A percentile compares a stretch with the other conserved stretches of the same genome.
Evolutionary conservation across 2,329 filamentous ascomycete species (phyloP).

Genomic region (Metarhizium brunneum): DNA sequence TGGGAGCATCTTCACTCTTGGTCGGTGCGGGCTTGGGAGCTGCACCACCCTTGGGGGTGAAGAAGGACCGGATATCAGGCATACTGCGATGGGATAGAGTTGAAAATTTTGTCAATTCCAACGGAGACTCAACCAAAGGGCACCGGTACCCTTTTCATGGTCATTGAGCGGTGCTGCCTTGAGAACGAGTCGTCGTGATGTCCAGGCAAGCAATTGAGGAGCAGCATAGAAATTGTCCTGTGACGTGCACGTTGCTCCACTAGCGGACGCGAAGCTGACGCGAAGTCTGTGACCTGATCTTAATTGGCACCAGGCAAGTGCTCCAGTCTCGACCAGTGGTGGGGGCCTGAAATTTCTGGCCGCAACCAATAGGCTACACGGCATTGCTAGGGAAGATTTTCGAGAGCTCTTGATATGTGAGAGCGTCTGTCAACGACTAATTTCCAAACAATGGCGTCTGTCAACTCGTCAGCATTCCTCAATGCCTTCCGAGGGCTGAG

Average conservation of each 20-base stretch:
- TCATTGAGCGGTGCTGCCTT: conserved; percentile 15
- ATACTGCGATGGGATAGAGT: conserved; percentile 33
- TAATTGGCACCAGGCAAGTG: conserved; percentile 15
- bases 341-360: conserved; percentile 17
- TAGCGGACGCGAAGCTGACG: conserved; percentile 34
- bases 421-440: conserved; percentile 8
- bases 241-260: conserved; percentile 24
- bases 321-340: neutral
- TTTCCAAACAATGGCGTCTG: conserved; percentile 35
- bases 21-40: conserved; percentile 38
- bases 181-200: conserved; percentile 1
- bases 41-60: conserved; percentile 62
- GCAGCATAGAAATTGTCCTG: conserved; percentile 19
- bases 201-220: conserved; percentile 9
- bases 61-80: conserved; percentile 90
- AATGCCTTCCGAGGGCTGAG: conserved; percentile 42
- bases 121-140: conserved; percentile 1
- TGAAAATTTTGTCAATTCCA: conserved; percentile 2
- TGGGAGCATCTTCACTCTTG: conserved; percentile 34
- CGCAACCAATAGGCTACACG: conserved; percentile 2
- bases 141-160: conserved; percentile 12
- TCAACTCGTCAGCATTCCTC: conserved; percentile 33
- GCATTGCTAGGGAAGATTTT: conserved; percentile 20
- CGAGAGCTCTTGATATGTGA: conserved; percentile 15
- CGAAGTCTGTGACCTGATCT: conserved; percentile 30